A percentile compares a stretch with the other conserved stretches of the same genome.
These are phyloP conservation scores for Silene noctiflora DNA, from an alignment of 179 eudicot genomes.

Conservation along the genomic window DNA sequence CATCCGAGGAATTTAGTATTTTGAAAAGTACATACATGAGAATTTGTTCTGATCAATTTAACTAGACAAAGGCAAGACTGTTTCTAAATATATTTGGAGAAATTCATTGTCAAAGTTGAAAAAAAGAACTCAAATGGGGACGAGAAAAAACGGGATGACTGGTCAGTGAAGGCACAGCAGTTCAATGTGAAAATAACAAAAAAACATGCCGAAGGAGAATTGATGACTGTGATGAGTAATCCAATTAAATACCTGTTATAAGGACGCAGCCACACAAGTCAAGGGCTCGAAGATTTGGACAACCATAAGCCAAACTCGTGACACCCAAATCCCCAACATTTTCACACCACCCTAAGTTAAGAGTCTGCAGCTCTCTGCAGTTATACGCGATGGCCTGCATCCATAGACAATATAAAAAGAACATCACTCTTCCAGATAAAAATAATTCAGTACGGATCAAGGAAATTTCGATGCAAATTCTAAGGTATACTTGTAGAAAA, in stretches of 20 bases:
- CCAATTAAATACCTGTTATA: slow-evolving; percentile 63
- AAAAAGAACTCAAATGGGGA: neutral
- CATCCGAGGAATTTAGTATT: neutral
- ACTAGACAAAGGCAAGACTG: neutral
- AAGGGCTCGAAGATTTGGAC: slow-evolving; percentile 75
- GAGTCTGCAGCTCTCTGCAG: slow-evolving; percentile 61
- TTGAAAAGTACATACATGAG: neutral
- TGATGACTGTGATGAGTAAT: neutral
- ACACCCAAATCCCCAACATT: slow-evolving; percentile 79
- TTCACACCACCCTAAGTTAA: slow-evolving; percentile 95
- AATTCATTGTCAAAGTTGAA: neutral
- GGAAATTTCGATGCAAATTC: neutral
- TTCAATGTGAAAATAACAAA: neutral
- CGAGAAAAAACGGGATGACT: neutral
- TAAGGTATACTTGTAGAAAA: neutral
- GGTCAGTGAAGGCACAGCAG: neutral
- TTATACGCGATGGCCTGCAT: slow-evolving; percentile 77
- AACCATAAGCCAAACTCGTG: slow-evolving; percentile 81
- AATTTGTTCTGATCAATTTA: neutral
- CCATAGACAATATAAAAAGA: neutral
- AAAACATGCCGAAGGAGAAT: neutral
- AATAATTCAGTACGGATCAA: neutral
- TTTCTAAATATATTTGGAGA: neutral
- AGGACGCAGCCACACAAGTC: slow-evolving; percentile 92
- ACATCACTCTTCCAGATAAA: neutral